phyloP scores from a whole-genome alignment of 352 stramenopile species.

The Pythium dissotocum region DNA sequence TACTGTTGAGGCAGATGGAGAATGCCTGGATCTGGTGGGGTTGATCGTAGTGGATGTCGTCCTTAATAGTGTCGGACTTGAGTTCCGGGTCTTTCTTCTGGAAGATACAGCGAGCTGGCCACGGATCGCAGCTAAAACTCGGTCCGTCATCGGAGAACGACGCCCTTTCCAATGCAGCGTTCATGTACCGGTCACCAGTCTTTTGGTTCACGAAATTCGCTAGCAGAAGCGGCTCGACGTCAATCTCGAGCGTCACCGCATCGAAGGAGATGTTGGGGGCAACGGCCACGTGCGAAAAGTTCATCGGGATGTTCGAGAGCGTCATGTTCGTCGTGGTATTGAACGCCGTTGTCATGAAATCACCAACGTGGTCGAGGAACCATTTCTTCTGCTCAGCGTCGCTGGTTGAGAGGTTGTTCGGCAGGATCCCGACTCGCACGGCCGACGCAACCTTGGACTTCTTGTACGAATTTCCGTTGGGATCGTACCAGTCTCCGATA shows the following conservation, averaged over 20 bases:
- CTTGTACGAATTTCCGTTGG: not conserved
- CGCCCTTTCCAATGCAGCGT: not conserved
- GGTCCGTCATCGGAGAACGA: not conserved
- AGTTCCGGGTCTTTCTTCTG: not conserved
- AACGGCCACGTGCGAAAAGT: not conserved
- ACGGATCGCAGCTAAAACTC: not conserved
- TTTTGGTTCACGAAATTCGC: not conserved
- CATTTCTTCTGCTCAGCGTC: not conserved
- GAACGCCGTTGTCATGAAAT: not conserved
- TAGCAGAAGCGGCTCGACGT: not conserved
- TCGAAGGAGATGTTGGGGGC: not conserved
- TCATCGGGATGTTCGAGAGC: not conserved
- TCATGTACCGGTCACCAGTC: not conserved
- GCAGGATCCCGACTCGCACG: not conserved
- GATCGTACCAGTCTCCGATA: too few relatives aligned
- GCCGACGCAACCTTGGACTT: not conserved
- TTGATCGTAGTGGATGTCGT: not conserved
- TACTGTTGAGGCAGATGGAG: not conserved
- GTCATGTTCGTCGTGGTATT: not conserved
- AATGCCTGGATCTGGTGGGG: not conserved
- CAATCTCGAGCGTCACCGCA: not conserved
- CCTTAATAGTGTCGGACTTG: not conserved
- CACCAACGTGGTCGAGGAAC: not conserved
- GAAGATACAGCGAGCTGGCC: not conserved
- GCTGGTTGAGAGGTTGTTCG: not conserved